phyloP scores from a whole-genome alignment of 2,329 filamentous ascomycete species.

The Sporothrix humicola region DNA sequence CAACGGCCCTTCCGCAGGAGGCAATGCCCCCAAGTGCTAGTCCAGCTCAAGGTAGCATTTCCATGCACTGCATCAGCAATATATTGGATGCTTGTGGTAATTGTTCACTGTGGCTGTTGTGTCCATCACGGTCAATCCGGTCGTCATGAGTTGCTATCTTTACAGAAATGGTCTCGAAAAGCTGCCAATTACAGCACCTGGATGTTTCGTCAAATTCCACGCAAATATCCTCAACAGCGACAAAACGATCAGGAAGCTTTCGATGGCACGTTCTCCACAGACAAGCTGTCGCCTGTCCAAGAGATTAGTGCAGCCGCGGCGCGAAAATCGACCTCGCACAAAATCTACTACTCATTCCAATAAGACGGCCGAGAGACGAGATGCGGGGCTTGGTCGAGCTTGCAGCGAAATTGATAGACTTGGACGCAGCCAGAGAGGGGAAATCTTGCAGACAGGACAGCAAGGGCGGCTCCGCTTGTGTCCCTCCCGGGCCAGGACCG shows the following conservation, averaged over 20 bases:
- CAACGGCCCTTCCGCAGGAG: not conserved
- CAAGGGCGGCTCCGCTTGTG: conserved; percentile 9
- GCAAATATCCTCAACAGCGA: not conserved
- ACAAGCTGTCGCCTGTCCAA: not conserved
- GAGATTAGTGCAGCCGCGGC: conserved; percentile 10
- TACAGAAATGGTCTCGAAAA: not conserved
- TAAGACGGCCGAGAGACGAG: not conserved
- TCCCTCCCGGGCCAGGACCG: not conserved
- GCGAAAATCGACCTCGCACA: not conserved
- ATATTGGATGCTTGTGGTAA: not conserved
- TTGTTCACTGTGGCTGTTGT: not conserved
- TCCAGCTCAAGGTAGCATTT: not conserved
- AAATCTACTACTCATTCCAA: not conserved
- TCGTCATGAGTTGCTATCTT: not conserved
- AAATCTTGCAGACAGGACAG: conserved; percentile 1
- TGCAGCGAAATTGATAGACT: not conserved
- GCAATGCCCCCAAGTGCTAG: too few species aligned
- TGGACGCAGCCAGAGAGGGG: not conserved
- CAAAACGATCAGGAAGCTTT: too few species aligned
- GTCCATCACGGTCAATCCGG: not conserved
- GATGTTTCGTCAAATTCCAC: not conserved
- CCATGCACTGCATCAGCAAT: not conserved
- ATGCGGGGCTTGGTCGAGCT: conserved; percentile 8
- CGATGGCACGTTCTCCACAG: not conserved
- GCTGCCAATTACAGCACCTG: not conserved